phyloP scores from a whole-genome alignment of 441 rosid species.

The Lepidium campestre region DNA sequence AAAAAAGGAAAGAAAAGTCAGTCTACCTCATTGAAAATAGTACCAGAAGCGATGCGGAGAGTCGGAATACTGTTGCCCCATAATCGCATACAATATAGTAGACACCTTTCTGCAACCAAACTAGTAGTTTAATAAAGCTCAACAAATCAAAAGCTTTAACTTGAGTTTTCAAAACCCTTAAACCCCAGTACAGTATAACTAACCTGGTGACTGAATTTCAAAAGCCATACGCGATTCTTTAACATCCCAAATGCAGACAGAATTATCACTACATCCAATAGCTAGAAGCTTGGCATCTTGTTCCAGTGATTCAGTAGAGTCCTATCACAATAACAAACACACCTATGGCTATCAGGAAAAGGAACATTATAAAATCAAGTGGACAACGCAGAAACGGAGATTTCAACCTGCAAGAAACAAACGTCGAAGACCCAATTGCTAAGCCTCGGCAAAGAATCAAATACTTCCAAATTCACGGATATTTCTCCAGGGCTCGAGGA shows the following conservation, averaged over 20 bases:
- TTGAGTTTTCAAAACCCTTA: neutral
- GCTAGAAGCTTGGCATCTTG: conserved; percentile 47
- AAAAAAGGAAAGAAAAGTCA: conserved; percentile 9
- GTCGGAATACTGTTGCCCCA: conserved; percentile 69
- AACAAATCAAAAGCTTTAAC: neutral
- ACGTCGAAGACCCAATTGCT: conserved; percentile 83
- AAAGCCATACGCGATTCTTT: conserved; percentile 42
- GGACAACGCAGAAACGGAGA: neutral
- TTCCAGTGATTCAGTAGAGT: conserved; percentile 15
- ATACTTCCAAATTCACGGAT: conserved; percentile 34
- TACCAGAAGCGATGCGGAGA: conserved; percentile 80
- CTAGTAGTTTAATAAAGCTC: neutral
- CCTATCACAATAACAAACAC: conserved; percentile 31
- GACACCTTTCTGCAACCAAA: conserved; percentile 63
- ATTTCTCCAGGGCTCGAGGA: conserved; percentile 18
- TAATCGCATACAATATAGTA: conserved; percentile 80
- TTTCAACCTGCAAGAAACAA: conserved; percentile 62
- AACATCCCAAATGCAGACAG: conserved; percentile 63
- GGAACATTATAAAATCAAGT: neutral
- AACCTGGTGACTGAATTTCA: conserved; percentile 78
- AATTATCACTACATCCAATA: conserved; percentile 85
- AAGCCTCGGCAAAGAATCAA: conserved; percentile 66
- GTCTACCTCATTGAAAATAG: conserved; percentile 83
- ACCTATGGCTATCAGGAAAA: neutral
- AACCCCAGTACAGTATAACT: conserved; percentile 3